Percentiles rank a stretch among this genome's conserved stretches.
phyloP scores from a whole-genome alignment of 2,329 filamentous ascomycete species.

The Aspergillus ibericus region DNA sequence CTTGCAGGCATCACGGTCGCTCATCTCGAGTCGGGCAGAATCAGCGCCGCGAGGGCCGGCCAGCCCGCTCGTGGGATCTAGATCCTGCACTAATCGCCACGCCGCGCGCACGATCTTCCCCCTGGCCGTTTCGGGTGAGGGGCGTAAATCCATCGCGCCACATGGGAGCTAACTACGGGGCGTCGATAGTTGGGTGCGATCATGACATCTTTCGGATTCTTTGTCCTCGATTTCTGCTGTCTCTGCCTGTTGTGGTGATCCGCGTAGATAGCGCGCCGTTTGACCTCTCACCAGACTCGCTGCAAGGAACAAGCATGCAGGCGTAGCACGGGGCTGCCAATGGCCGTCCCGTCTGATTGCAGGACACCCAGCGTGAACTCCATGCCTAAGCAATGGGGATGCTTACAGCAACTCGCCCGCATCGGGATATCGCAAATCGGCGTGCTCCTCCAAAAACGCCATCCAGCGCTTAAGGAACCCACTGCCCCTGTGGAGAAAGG shows the following conservation, averaged over 20 bases:
- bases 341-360: not conserved
- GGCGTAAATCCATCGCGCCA: not conserved
- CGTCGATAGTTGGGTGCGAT: not conserved
- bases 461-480: slow-evolving; percentile 88
- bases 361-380: not conserved
- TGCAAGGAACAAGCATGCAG: not conserved
- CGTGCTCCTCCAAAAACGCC: slow-evolving; percentile 82
- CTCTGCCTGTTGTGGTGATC: not conserved
- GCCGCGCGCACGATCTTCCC: not conserved
- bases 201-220: not conserved
- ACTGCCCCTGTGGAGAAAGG: slow-evolving; percentile 63
- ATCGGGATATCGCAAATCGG: slow-evolving; percentile 87
- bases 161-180: not conserved
- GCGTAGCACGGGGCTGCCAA: not conserved
- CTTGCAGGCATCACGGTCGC: not conserved
- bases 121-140: not conserved
- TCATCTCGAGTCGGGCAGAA: not conserved
- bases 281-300: not conserved
- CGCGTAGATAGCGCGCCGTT: not conserved
- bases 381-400: not conserved
- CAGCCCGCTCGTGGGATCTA: not conserved
- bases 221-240: not conserved
- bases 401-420: slow-evolving; percentile 31
- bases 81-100: not conserved
- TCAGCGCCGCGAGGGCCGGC: not conserved